Percentiles rank a stretch among this genome's conserved stretches.
These are phyloP conservation scores for Lupinus albus DNA, from an alignment of 306 rosid species.

Conservation along the genomic window DNA sequence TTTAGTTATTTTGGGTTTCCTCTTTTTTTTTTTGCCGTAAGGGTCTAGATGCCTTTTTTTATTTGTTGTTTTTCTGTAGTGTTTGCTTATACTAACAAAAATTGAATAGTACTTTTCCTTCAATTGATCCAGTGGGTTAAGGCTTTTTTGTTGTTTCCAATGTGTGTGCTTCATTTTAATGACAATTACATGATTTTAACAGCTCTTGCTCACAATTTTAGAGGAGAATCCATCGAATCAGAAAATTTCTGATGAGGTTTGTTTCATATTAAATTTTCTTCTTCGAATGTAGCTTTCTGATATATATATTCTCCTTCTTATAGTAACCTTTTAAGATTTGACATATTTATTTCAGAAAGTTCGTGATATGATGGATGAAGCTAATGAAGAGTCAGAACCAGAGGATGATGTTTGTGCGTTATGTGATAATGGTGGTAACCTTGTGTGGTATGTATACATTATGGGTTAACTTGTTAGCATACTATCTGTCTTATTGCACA, in stretches of 20 bases:
- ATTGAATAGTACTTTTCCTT: background rate
- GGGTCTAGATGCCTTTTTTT: conserved; percentile 31
- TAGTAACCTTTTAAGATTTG: conserved; percentile 22
- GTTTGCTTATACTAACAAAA: background rate
- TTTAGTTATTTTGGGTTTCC: conserved; percentile 1
- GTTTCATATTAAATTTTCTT: conserved; percentile 35
- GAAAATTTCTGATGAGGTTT: conserved; percentile 59
- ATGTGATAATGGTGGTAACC: conserved; percentile 87
- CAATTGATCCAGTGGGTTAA: background rate
- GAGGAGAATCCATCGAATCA: conserved; percentile 44
- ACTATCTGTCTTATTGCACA: conserved; percentile 1
- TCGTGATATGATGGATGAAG: conserved; percentile 45
- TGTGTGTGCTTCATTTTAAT: conserved; percentile 30
- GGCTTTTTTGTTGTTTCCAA: conserved; percentile 21
- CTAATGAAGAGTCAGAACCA: conserved; percentile 52
- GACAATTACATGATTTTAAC: conserved; percentile 49
- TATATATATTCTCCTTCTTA: conserved; percentile 10
- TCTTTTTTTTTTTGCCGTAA: background rate
- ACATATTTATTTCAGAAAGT: conserved; percentile 53
- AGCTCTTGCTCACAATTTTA: conserved; percentile 64
- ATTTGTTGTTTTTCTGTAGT: background rate
- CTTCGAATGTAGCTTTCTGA: conserved; percentile 5
- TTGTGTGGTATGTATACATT: conserved; percentile 58
- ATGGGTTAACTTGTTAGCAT: conserved; percentile 10
- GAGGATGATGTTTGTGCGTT: conserved; percentile 72